Conservation (phyloP, 371 early-diverging fungal genomes). For the Massospora cicadina region DNA sequence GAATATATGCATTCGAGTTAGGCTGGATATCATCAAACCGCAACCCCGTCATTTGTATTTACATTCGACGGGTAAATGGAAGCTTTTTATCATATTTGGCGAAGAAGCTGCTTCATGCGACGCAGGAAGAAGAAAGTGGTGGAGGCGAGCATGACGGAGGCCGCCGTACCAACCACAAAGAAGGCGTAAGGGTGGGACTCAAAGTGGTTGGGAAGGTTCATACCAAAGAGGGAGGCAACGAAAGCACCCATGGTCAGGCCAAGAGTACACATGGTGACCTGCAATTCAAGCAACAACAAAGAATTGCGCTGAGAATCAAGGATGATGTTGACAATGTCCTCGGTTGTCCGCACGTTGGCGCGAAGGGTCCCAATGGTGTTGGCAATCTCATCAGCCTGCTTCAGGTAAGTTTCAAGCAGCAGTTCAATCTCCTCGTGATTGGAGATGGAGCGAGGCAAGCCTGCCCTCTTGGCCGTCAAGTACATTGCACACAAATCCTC, state of each 20-base stretch:
- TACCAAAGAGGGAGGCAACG: slow-evolving; percentile 56
- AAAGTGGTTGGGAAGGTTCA: slow-evolving; percentile 62
- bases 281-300: slow-evolving; percentile 63
- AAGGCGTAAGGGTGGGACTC: slow-evolving; percentile 55
- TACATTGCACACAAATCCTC: slow-evolving; percentile 83
- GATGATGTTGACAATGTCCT: slow-evolving; percentile 67
- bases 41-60: no score
- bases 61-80: neutral
- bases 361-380: slow-evolving; percentile 41
- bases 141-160: neutral
- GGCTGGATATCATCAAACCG: no score
- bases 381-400: slow-evolving; percentile 69
- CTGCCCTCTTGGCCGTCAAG: slow-evolving; percentile 51
- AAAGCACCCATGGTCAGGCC: slow-evolving; percentile 57
- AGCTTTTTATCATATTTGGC: neutral
- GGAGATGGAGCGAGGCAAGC: slow-evolving; percentile 26
- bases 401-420: slow-evolving; percentile 70
- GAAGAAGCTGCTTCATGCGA: neutral
- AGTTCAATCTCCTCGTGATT: slow-evolving; percentile 78
- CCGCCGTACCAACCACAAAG: slow-evolving; percentile 11
- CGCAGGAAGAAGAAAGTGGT: neutral
- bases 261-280: slow-evolving; percentile 57
- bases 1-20: no score
- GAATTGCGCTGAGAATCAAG: slow-evolving; percentile 70
- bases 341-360: slow-evolving; percentile 63